Evolutionary conservation across 768 basidiomycete genomes (phyloP).

Genomic region (Pleurotus cornucopiae): DNA sequence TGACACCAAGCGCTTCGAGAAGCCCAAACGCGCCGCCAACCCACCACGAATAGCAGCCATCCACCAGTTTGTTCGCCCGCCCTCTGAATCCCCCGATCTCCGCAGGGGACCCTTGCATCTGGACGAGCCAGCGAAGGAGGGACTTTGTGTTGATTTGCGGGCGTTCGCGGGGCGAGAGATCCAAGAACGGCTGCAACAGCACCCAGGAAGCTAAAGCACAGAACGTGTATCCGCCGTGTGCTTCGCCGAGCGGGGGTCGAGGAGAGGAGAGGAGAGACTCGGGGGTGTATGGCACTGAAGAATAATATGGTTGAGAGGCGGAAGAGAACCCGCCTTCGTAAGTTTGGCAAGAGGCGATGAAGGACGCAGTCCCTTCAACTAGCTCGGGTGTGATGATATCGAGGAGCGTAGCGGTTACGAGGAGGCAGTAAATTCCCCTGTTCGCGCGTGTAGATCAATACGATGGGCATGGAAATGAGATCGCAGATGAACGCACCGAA

Average conservation of each 20-base stretch:
- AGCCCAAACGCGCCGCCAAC: constrained; percentile 85
- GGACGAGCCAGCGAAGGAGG: constrained; percentile 75
- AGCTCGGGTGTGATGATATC: constrained; percentile 89
- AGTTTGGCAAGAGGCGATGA: constrained; percentile 89
- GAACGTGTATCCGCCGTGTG: constrained; percentile 97
- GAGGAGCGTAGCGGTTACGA: constrained; percentile 78
- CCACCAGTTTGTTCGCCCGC: constrained; percentile 96
- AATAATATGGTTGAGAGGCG: constrained; percentile 67
- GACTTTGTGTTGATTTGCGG: constrained; percentile 52
- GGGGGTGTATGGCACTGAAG: constrained; percentile 16
- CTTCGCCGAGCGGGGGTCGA: constrained; percentile 85
- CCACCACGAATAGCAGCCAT: constrained; percentile 99
- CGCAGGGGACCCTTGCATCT: constrained; percentile 78
- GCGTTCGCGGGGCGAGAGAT: constrained; percentile 10
- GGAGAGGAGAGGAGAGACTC: constrained; percentile 35
- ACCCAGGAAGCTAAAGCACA: constrained; percentile 87
- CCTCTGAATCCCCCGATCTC: constrained; percentile 94
- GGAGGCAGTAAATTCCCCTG: constrained; percentile 93
- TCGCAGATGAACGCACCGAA: constrained; percentile 52
- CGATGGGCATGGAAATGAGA: no score
- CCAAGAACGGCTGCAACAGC: constrained; percentile 59
- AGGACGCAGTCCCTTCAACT: constrained; percentile 66
- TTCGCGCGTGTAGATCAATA: no score
- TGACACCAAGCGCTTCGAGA: constrained; percentile 56
- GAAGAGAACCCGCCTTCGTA: constrained; percentile 96